These are phyloP conservation scores for Neotropicomus parvogracilis DNA, from an alignment of 1,284 basidiomycete genomes.

Conservation along the genomic window DNA sequence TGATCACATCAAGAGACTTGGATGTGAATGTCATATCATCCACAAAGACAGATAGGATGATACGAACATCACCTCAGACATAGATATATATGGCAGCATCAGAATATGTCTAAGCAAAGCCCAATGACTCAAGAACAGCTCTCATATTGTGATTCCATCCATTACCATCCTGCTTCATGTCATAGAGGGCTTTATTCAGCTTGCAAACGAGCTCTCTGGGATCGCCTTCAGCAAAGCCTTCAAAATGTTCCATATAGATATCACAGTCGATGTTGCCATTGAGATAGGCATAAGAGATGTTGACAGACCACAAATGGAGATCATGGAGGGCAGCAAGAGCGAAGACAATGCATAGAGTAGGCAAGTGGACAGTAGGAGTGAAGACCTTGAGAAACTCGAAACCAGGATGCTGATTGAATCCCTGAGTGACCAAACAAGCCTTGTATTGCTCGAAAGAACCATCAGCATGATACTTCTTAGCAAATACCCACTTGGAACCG, in stretches of 20 bases:
- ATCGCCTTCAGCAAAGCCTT: background rate
- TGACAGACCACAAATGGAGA: background rate
- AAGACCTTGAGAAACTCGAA: background rate
- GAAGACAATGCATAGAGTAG: background rate
- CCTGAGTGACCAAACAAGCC: no score
- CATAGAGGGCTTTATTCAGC: background rate
- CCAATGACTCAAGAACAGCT: background rate
- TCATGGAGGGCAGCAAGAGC: background rate
- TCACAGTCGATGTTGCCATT: no score
- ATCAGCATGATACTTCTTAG: no score
- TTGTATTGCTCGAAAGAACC: no score
- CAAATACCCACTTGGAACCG: no score
- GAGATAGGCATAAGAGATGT: no score
- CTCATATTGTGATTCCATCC: no score
- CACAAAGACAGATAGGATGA: background rate
- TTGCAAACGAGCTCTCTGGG: background rate
- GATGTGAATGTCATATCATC: background rate
- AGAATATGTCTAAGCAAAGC: background rate
- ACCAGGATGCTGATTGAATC: no score
- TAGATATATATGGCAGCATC: background rate
- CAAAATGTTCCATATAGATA: background rate
- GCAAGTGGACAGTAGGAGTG: background rate
- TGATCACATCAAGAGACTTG: background rate
- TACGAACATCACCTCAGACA: background rate
- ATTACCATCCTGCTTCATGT: background rate